Conservation (phyloP, 371 early-diverging fungal species). For the Paramicrosporidium saccamoebae region DNA sequence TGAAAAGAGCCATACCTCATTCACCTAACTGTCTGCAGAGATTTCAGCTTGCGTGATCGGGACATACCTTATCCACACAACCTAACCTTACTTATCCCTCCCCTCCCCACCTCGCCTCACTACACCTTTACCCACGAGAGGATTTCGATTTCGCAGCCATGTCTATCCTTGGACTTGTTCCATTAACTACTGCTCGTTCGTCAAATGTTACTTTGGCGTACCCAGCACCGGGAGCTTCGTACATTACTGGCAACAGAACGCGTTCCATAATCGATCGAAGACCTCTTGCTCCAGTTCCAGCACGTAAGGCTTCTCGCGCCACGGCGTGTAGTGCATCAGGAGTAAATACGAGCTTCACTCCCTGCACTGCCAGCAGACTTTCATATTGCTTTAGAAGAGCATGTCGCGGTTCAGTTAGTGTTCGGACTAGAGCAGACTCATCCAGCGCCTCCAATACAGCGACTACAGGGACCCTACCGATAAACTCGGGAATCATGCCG, state of each 20-base stretch:
- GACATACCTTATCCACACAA: too few species aligned
- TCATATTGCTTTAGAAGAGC: slow-evolving; percentile 47
- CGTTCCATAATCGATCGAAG: slow-evolving; percentile 51
- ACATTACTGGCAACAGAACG: slow-evolving; percentile 37
- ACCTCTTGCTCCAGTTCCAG: slow-evolving; percentile 63
- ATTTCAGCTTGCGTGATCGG: too few species aligned
- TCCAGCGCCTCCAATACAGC: slow-evolving; percentile 29
- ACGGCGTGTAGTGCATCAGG: slow-evolving; percentile 23
- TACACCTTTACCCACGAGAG: too few species aligned
- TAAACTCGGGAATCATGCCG: slow-evolving; percentile 67
- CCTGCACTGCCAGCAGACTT: slow-evolving; percentile 23
- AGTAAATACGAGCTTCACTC: slow-evolving; percentile 30
- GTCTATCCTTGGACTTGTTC: too few species aligned
- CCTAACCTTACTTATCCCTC: too few species aligned
- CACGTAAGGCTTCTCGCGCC: slow-evolving; percentile 32
- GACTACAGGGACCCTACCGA: slow-evolving; percentile 58
- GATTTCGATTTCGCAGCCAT: too few species aligned
- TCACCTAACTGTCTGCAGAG: too few species aligned
- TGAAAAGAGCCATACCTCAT: too few species aligned
- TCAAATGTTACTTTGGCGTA: too few species aligned
- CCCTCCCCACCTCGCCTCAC: too few species aligned
- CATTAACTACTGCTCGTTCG: too few species aligned
- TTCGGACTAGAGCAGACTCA: slow-evolving; percentile 28
- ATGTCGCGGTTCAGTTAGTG: slow-evolving; percentile 49
- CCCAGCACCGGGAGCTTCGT: slow-evolving; percentile 38